Percentiles rank a stretch among this genome's conserved stretches.
phyloP scores from a whole-genome alignment of 495 filamentous ascomycete genomes.

The Neurospora africana region DNA sequence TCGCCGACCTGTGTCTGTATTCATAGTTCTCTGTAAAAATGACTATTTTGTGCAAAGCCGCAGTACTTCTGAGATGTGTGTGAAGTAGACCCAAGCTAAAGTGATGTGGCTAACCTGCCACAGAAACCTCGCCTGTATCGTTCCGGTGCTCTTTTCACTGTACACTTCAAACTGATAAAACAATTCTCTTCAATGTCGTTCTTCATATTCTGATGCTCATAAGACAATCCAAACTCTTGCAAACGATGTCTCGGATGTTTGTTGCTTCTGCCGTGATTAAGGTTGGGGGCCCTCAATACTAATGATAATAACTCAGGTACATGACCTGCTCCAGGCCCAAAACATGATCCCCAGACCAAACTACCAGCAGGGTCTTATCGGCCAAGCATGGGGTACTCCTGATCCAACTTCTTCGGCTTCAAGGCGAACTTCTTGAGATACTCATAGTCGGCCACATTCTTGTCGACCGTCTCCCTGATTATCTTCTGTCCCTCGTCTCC shows the following conservation, averaged over 20 bases:
- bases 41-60: background rate
- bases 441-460: constrained; percentile 76
- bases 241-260: background rate
- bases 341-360: background rate
- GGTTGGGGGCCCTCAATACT: background rate
- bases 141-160: background rate
- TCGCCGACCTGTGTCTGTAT: background rate
- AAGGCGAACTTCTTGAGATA: constrained; percentile 86
- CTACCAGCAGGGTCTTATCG: background rate
- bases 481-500: constrained; percentile 64
- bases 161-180: background rate
- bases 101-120: background rate
- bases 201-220: background rate
- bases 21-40: background rate
- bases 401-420: constrained; percentile 4
- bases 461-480: constrained; percentile 67
- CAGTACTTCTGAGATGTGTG: background rate
- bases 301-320: background rate
- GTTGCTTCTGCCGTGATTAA: background rate
- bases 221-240: background rate
- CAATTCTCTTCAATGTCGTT: background rate
- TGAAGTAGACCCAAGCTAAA: background rate
- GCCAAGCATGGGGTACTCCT: background rate
- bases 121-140: background rate
- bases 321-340: background rate